Base-by-base conservation (phyloP, 345 rosid species). In the Populus deltoides region DNA sequence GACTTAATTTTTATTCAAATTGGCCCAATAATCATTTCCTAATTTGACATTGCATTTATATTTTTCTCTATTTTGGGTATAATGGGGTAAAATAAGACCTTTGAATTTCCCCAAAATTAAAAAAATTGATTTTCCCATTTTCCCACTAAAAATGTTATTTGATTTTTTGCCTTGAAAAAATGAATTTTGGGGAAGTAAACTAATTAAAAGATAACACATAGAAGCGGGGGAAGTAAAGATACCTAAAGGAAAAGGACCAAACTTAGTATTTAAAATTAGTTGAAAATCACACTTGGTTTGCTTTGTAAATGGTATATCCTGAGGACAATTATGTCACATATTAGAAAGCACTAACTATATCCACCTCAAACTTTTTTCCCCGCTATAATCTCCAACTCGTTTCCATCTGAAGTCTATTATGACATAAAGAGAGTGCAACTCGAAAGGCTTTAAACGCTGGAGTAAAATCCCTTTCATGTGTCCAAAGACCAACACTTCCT, bases 401-500 rank as follows among this genome's bases (percentile, higher is more conserved):
- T 47, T 90, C 94, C 83, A 95, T 93, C 90, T 87, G 87, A 72
- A 92, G 31, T 43, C 99, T 82, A 69, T 95, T 97, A 73, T 93
- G 94, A n/a, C n/a, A 83, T 93, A 95, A 45, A 95, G 87, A 95
- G 94, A 80, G 90, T 93, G 72, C 99, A 95, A 53, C 91, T 92
- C n/a, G 72, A 95, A 95, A 66, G 99, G 97, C 79, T 95, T 95
- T 84, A 95, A 78, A 77, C 98, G 81, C 75, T 95, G 98, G 70
- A 95, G 92, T 80, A 95, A 85, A 74, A 95, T 98, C 88, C 27
- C 90, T 33, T 98, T 98, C 67, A 95, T 95, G 59, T 98, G 89
- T 25, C 99, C 99, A n/a, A n/a, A 63, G 91, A 65, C 98, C 98
- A 29, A 92, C 90, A n/a, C 98, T 95, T 45, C 98, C 99, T 1